Evolutionary conservation across 192 early-diverging fungal genomes (phyloP).

Genomic region (Coemansia sp.): DNA sequence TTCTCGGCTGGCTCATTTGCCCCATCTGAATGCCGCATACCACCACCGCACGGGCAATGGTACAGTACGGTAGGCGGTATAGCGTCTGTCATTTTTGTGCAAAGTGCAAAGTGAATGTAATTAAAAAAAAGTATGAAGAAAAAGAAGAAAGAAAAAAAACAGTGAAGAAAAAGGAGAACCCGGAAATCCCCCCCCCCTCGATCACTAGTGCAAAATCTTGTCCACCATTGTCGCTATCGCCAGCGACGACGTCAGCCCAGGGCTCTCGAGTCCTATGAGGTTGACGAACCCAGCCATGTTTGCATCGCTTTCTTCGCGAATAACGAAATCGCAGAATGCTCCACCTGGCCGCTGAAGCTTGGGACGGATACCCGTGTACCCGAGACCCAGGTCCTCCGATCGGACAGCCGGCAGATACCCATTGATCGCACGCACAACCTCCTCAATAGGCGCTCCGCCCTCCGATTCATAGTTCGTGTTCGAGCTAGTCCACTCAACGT

Average conservation of each 20-base stretch:
- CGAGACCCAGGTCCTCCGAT: constrained; percentile 60
- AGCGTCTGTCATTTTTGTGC: constrained; percentile 2
- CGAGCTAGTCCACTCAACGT: constrained; percentile 60
- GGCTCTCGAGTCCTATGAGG: constrained; percentile 82
- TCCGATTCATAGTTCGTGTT: constrained; percentile 62
- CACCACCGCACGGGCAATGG: constrained; percentile 37
- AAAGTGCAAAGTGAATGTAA: background rate
- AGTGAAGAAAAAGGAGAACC: background rate
- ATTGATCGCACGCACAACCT: constrained; percentile 53
- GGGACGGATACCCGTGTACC: constrained; percentile 83
- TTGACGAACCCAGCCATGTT: constrained; percentile 68
- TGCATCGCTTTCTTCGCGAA: constrained; percentile 57
- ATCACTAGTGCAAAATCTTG: constrained; percentile 8
- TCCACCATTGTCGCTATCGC: constrained; percentile 65
- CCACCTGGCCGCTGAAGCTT: constrained; percentile 75
- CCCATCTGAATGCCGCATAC: constrained; percentile 8
- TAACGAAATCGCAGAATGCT: constrained; percentile 74
- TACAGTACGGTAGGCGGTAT: constrained; percentile 23
- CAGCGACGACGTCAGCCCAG: constrained; percentile 78
- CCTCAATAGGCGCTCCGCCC: constrained; percentile 29
- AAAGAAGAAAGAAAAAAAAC: background rate
- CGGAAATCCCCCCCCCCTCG: background rate
- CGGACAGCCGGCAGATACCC: constrained; percentile 64
- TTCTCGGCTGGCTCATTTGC: background rate
- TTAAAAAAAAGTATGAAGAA: background rate